phyloP scores from a whole-genome alignment of 2,329 filamentous ascomycete species.

The Geosmithia putterillii region DNA sequence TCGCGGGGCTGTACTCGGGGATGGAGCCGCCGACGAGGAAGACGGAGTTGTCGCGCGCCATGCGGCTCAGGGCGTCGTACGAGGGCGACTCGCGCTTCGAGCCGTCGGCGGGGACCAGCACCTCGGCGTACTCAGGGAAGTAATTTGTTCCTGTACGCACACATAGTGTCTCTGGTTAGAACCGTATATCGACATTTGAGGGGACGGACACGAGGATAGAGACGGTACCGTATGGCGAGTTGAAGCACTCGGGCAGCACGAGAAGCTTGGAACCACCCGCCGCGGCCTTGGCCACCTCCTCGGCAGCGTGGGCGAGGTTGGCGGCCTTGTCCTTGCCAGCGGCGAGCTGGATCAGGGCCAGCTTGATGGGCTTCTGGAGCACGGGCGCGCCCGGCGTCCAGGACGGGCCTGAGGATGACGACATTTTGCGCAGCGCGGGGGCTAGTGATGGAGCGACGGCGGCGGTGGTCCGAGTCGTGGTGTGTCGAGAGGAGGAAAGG shows the following conservation, averaged over 20 bases:
- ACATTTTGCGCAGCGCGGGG: conserved; percentile 19
- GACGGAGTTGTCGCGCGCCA: conserved; percentile 66
- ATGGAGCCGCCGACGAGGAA: conserved; percentile 84
- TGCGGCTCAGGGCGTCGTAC: conserved; percentile 69
- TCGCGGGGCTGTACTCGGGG: conserved; percentile 56
- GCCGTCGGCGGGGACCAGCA: conserved; percentile 66
- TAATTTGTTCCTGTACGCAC: conserved; percentile 31
- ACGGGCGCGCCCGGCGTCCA: conserved; percentile 24
- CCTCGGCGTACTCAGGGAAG: conserved; percentile 88
- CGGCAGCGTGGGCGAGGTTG: conserved; percentile 72
- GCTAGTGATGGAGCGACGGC: conserved; percentile 1
- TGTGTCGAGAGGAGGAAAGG: not conserved
- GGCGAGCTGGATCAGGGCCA: conserved; percentile 72
- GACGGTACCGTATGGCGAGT: conserved; percentile 79
- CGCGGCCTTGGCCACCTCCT: conserved; percentile 74
- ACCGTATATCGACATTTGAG: not conserved
- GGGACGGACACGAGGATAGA: not conserved
- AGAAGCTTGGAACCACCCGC: conserved; percentile 68
- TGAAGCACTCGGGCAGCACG: conserved; percentile 97
- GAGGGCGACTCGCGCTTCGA: conserved; percentile 60
- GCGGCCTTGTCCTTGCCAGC: conserved; percentile 70
- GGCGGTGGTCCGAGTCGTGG: not conserved
- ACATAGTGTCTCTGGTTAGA: too few species aligned
- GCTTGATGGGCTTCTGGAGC: conserved; percentile 65
- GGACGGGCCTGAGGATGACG: conserved; percentile 10